These are phyloP conservation scores for Aegilops speltoides DNA, from an alignment of 176 grass and related monocot genomes.

Conservation along the genomic window DNA sequence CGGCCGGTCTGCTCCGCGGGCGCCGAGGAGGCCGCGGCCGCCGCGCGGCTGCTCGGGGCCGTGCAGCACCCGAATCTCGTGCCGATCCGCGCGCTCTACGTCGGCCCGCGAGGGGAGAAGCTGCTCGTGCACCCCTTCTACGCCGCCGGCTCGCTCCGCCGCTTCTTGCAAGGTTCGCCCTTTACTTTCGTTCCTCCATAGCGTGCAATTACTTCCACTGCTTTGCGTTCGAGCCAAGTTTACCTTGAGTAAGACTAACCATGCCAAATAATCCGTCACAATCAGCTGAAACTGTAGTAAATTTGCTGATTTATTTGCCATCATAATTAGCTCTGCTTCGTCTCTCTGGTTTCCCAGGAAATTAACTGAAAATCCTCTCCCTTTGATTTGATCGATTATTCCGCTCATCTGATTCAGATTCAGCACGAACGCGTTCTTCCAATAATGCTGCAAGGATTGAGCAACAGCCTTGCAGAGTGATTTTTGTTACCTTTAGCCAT, in stretches of 20 bases:
- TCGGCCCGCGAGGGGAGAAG: conserved; percentile 86
- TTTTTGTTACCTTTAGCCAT: conserved; percentile 43
- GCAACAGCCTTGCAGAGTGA: conserved; percentile 30
- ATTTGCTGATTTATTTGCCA: not conserved
- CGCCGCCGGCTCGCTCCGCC: conserved; percentile 73
- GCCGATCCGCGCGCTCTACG: conserved; percentile 75
- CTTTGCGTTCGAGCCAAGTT: conserved; percentile 35
- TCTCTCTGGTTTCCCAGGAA: not conserved
- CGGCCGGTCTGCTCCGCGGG: conserved; percentile 57
- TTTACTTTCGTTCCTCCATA: not conserved
- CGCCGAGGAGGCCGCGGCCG: conserved; percentile 51
- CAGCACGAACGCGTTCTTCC: not conserved
- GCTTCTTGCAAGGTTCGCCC: conserved; percentile 58
- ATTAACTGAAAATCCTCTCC: not conserved
- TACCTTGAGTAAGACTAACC: conserved; percentile 16
- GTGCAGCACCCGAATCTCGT: conserved; percentile 78
- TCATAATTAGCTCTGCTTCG: not conserved
- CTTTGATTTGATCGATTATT: not conserved
- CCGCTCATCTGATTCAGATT: not conserved
- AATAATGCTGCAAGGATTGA: conserved; percentile 23
- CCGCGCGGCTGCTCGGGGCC: conserved; percentile 50
- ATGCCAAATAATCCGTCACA: conserved; percentile 15
- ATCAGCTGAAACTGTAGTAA: not conserved
- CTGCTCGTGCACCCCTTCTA: conserved; percentile 90
- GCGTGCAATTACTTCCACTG: not conserved